phyloP scores from a whole-genome alignment of 495 filamentous ascomycete species.

The Hypoxylon perforatum region DNA sequence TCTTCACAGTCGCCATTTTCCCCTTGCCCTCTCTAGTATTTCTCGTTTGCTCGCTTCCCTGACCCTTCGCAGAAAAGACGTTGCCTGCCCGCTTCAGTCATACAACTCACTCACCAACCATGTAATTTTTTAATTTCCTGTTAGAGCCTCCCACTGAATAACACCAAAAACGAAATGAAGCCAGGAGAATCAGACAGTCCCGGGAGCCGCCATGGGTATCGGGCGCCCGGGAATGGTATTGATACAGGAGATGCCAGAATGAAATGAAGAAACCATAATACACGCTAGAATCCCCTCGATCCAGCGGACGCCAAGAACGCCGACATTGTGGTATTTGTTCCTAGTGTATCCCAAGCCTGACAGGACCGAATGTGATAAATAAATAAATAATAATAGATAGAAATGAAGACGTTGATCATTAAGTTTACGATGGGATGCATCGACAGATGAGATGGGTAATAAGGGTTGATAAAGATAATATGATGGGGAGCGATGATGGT shows the following conservation, averaged over 20 bases:
- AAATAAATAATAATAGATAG: conserved; percentile 12
- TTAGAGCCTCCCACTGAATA: not conserved
- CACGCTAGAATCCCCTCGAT: conserved; percentile 4
- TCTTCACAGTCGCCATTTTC: conserved; percentile 8
- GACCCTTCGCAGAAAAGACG: not conserved
- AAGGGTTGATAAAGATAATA: conserved; percentile 16
- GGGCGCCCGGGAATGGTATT: conserved; percentile 10
- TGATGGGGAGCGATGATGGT: conserved; percentile 24
- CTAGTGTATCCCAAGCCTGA: conserved; percentile 29
- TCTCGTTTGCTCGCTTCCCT: not conserved
- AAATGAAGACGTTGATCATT: conserved; percentile 42
- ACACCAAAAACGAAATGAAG: not conserved
- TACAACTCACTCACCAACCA: conserved; percentile 1
- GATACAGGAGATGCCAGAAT: conserved; percentile 25
- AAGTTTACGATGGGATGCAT: conserved; percentile 26
- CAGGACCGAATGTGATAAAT: conserved; percentile 8
- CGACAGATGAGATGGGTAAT: conserved; percentile 15
- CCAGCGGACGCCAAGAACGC: conserved; percentile 29
- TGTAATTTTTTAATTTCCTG: conserved; percentile 9
- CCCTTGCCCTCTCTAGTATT: conserved; percentile 2
- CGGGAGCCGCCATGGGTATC: not conserved
- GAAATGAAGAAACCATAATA: conserved; percentile 1
- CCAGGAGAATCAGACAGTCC: not conserved
- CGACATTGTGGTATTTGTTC: conserved; percentile 39
- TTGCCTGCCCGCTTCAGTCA: not conserved